Conservation (phyloP, 257 asterid genomes). For the Solanum etuberosum region DNA sequence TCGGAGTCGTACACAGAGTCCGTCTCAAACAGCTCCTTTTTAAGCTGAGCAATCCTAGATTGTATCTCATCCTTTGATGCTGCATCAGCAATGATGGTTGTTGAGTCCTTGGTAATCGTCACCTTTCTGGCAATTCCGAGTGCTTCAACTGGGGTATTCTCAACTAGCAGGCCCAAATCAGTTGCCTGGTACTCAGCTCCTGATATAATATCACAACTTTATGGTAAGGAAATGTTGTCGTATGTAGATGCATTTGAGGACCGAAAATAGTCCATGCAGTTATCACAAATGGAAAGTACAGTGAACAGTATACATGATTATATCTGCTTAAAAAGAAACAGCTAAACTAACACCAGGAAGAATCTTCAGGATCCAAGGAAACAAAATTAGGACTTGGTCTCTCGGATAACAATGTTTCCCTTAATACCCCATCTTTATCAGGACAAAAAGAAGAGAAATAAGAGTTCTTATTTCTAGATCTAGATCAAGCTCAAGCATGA, state of each 20-base stretch:
- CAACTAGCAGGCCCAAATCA: slow-evolving; percentile 76
- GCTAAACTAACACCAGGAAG: not conserved
- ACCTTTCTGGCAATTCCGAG: slow-evolving; percentile 87
- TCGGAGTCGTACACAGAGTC: slow-evolving; percentile 81
- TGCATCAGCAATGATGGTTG: slow-evolving; percentile 90
- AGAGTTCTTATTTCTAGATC: not conserved
- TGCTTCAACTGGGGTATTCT: slow-evolving; percentile 67
- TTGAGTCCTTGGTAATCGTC: slow-evolving; percentile 66
- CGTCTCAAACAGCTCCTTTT: slow-evolving; percentile 63
- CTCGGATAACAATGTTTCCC: not conserved
- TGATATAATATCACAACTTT: slow-evolving; percentile 6
- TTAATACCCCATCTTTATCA: not conserved
- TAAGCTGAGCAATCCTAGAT: slow-evolving; percentile 77
- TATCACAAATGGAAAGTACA: not conserved
- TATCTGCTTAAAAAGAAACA: not conserved
- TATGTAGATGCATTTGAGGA: not conserved
- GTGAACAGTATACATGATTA: not conserved
- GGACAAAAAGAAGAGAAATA: not conserved
- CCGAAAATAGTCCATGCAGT: not conserved
- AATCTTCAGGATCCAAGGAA: not conserved
- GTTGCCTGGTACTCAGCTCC: slow-evolving; percentile 94
- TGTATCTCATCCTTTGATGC: slow-evolving; percentile 96
- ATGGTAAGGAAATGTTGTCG: not conserved
- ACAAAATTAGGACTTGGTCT: not conserved
- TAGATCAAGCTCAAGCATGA: not conserved